A percentile compares a stretch with the other conserved stretches of the same genome.
Conservation (phyloP, 176 grass and related monocot species). For the Bromus sterilis region DNA sequence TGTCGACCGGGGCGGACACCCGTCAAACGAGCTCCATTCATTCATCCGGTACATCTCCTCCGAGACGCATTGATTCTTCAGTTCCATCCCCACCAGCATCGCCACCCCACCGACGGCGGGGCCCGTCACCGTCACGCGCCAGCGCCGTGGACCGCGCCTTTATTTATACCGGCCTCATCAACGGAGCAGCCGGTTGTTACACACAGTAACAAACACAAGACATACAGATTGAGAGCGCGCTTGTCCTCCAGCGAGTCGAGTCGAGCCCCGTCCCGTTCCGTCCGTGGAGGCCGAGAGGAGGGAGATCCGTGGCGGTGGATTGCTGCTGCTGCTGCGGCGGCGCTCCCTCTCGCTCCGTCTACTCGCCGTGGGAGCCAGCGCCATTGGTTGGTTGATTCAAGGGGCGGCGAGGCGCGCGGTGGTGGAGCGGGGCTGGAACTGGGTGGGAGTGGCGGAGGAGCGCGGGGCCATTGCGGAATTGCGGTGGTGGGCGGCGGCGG, state of each 20-base stretch:
- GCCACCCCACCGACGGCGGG: conserved; percentile 6
- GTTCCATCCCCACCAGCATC: conserved; percentile 11
- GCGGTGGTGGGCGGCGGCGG: background rate
- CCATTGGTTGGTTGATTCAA: background rate
- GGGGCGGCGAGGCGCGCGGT: background rate
- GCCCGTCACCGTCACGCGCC: background rate
- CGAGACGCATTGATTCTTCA: background rate
- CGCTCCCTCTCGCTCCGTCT: background rate
- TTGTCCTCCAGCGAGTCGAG: too few species aligned
- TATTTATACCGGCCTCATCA: conserved; percentile 16
- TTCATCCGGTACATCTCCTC: conserved; percentile 19
- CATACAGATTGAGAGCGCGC: background rate
- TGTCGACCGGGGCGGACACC: background rate
- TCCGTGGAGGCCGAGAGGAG: conserved; percentile 14
- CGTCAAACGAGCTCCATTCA: conserved; percentile 2
- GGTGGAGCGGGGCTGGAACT: background rate
- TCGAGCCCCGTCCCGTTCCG: conserved; percentile 17
- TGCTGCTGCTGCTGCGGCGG: too few species aligned
- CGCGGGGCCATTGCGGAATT: conserved; percentile 4
- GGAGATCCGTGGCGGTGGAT: too few species aligned
- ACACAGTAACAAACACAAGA: background rate
- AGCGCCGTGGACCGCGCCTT: background rate
- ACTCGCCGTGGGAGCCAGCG: background rate
- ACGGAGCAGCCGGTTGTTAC: background rate
- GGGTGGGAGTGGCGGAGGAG: background rate